These are phyloP conservation scores for Plantago ovata DNA, from an alignment of 257 asterid genomes.

Conservation along the genomic window DNA sequence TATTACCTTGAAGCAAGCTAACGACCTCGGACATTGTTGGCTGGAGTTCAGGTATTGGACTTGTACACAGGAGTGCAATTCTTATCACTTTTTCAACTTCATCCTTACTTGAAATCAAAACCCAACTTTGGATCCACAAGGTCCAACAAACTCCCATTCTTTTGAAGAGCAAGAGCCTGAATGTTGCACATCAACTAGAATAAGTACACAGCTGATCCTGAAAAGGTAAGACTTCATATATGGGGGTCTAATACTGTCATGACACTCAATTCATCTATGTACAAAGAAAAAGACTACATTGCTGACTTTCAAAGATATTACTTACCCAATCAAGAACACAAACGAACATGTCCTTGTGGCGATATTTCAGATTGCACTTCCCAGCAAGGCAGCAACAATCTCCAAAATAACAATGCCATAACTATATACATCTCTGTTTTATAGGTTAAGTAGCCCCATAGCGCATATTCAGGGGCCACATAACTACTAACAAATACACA, in stretches of 20 bases:
- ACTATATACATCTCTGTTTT: slow-evolving; percentile 70
- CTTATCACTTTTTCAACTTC: slow-evolving; percentile 48
- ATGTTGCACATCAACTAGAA: too few species aligned
- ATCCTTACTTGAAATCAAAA: slow-evolving; percentile 24
- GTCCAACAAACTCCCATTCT: slow-evolving; percentile 38
- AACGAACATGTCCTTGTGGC: slow-evolving; percentile 44
- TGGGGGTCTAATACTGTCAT: too few species aligned
- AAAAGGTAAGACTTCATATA: too few species aligned
- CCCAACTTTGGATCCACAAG: slow-evolving; percentile 52
- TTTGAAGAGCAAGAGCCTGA: slow-evolving; percentile 59
- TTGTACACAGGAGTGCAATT: slow-evolving; percentile 50
- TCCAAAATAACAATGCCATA: slow-evolving; percentile 63
- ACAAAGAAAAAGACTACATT: too few species aligned
- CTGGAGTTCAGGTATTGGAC: slow-evolving; percentile 61
- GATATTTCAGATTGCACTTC: slow-evolving; percentile 48
- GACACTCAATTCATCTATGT: too few species aligned
- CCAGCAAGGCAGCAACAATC: slow-evolving; percentile 58
- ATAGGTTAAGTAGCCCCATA: slow-evolving; percentile 68
- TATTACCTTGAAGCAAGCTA: slow-evolving; percentile 49
- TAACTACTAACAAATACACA: slow-evolving; percentile 54
- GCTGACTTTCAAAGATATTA: not conserved
- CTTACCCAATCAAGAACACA: slow-evolving; percentile 78
- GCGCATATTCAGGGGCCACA: slow-evolving; percentile 74
- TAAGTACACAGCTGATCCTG: too few species aligned
- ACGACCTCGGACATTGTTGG: slow-evolving; percentile 63